Evolutionary conservation across 2,329 filamentous ascomycete species (phyloP).

Genomic region (Colletotrichum eremochloae): DNA sequence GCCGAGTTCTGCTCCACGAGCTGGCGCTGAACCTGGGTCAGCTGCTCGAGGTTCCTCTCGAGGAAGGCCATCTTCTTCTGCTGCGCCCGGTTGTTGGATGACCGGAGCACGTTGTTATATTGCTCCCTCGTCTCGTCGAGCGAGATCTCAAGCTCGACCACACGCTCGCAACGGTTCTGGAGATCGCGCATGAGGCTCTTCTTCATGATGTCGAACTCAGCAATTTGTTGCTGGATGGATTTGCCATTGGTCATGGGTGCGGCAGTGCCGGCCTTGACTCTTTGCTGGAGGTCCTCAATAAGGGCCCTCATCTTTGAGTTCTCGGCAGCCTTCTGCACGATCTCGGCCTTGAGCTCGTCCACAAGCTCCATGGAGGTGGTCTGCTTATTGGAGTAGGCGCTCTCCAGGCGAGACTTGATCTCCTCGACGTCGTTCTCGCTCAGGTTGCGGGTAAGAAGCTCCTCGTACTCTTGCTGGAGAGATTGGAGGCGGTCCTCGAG

Average conservation of each 20-base stretch:
- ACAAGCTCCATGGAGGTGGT: conserved; percentile 80
- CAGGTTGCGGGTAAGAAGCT: conserved; percentile 83
- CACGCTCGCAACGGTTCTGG: conserved; percentile 97
- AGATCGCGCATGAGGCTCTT: conserved; percentile 99
- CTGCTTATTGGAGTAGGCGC: conserved; percentile 81
- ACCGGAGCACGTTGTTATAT: conserved; percentile 97
- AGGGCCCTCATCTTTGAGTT: conserved; percentile 84
- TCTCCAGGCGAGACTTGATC: conserved; percentile 82
- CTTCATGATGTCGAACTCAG: conserved; percentile 99
- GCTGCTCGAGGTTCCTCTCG: conserved; percentile 96
- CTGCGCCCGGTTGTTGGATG: conserved; percentile 97
- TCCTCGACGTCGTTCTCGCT: conserved; percentile 84
- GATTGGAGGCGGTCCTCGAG: conserved; percentile 81
- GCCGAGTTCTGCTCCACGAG: conserved; percentile 97
- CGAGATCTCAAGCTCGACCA: conserved; percentile 97
- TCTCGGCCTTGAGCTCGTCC: conserved; percentile 81
- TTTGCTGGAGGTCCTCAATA: conserved; percentile 83
- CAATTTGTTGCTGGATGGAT: conserved; percentile 96
- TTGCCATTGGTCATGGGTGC: conserved; percentile 83
- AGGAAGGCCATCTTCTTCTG: conserved; percentile 99
- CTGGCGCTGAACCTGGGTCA: conserved; percentile 97
- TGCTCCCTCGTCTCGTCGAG: conserved; percentile 98
- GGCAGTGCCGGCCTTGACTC: conserved; percentile 72
- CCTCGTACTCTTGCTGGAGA: conserved; percentile 87
- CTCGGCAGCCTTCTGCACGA: conserved; percentile 83